Conservation (phyloP, 208 protist genomes). For the Leishmania tarentolae region DNA sequence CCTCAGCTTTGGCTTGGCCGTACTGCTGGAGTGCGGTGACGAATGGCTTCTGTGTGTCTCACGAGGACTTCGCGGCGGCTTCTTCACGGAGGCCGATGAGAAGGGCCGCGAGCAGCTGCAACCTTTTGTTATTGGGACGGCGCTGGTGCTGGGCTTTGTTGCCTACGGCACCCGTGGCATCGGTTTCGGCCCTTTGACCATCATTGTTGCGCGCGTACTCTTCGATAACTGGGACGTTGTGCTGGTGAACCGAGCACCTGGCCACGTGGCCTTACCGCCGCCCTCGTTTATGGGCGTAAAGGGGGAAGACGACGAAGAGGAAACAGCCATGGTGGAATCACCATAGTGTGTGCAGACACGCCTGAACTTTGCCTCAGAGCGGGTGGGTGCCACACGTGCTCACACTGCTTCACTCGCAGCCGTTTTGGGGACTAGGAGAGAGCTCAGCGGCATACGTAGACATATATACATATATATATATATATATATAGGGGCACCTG, state of each 20-base stretch:
- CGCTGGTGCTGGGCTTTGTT: conserved; percentile 70
- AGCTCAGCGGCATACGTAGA: neutral
- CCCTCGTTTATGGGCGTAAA: neutral
- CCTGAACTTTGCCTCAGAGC: neutral
- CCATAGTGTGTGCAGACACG: neutral
- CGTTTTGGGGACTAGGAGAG: neutral
- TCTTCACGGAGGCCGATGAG: conserved; percentile 24
- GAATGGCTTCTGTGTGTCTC: conserved; percentile 76
- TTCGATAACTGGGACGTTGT: conserved; percentile 79
- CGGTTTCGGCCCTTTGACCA: conserved; percentile 66
- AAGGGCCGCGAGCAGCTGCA: conserved; percentile 46
- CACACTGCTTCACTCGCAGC: neutral
- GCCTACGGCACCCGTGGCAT: conserved; percentile 64
- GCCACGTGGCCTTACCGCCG: neutral
- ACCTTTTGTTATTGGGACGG: conserved; percentile 58
- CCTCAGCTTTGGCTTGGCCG: conserved; percentile 36
- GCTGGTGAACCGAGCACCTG: conserved; percentile 8
- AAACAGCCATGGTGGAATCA: neutral
- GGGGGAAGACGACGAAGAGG: conserved; percentile 10
- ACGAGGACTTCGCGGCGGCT: conserved; percentile 42
- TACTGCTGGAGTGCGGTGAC: conserved; percentile 49
- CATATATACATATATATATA: neutral
- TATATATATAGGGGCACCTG: neutral
- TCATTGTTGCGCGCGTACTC: conserved; percentile 72
- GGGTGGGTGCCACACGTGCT: neutral